These are phyloP conservation scores for Haplosporangium sp. DNA, from an alignment of 371 early-diverging fungal species.

Conservation along the genomic window DNA sequence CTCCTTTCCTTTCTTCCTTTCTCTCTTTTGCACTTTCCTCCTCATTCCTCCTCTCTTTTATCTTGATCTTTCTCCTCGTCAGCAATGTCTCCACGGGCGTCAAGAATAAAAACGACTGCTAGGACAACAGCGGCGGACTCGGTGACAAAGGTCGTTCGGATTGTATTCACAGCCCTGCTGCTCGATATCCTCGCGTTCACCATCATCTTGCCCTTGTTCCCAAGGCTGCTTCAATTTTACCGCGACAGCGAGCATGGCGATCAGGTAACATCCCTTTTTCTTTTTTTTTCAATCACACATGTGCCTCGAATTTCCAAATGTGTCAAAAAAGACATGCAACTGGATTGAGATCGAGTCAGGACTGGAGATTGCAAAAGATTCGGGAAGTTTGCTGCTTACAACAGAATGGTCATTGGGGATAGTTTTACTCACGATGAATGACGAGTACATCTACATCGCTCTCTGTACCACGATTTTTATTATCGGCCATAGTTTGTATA, in stretches of 20 bases:
- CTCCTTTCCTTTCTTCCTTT: not conserved
- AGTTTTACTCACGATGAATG: not conserved
- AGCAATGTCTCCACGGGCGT: too few relatives aligned
- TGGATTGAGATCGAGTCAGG: too few relatives aligned
- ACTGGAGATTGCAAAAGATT: too few relatives aligned
- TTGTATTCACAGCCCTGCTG: slow-evolving; percentile 80
- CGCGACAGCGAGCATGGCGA: slow-evolving; percentile 62
- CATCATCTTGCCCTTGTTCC: slow-evolving; percentile 95
- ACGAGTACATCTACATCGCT: not conserved
- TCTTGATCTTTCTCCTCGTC: too few relatives aligned
- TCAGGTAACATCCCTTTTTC: slow-evolving; percentile 50
- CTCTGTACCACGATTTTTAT: not conserved
- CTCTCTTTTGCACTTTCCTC: not conserved
- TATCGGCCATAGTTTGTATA: not conserved
- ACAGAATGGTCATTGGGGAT: too few relatives aligned
- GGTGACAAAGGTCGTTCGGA: slow-evolving; percentile 48
- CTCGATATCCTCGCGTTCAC: slow-evolving; percentile 97
- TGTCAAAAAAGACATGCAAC: not conserved
- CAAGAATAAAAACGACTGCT: not conserved
- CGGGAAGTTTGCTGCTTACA: too few relatives aligned
- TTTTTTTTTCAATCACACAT: not conserved
- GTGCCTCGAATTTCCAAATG: not conserved
- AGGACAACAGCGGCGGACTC: slow-evolving; percentile 5
- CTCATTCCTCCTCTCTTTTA: not conserved
- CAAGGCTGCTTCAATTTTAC: slow-evolving; percentile 75